These are phyloP conservation scores for Fusarium foetens DNA, from an alignment of 2,329 filamentous ascomycete species.

Conservation along the genomic window DNA sequence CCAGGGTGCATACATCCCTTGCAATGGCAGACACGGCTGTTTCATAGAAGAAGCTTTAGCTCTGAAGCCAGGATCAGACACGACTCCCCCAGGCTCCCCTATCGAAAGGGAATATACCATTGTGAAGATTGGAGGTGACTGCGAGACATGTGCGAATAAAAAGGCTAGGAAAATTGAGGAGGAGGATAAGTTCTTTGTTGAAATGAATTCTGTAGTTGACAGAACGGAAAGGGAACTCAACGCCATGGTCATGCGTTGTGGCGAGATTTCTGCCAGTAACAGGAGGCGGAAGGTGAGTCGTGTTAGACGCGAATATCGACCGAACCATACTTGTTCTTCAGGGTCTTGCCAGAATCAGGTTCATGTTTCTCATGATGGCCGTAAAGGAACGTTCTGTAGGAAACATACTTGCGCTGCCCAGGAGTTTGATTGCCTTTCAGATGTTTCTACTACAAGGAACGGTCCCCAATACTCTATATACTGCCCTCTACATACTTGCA, in stretches of 20 bases:
- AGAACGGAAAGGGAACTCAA: not conserved
- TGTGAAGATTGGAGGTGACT: not conserved
- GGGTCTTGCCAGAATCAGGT: not conserved
- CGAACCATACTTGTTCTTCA: constrained; percentile 8
- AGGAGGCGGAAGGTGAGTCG: not conserved
- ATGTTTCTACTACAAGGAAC: not conserved
- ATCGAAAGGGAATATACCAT: not conserved
- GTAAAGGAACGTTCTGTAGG: constrained; percentile 26
- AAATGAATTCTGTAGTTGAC: not conserved
- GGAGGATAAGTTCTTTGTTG: not conserved
- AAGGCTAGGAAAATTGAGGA: not conserved
- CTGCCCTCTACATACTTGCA: constrained; percentile 23
- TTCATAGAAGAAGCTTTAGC: not conserved
- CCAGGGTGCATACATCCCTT: not conserved
- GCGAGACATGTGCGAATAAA: not conserved
- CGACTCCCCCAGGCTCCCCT: not conserved
- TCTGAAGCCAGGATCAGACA: not conserved
- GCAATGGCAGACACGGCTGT: constrained; percentile 9
- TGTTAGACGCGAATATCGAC: not conserved
- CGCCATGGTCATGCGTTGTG: not conserved
- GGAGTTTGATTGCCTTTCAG: constrained; percentile 22
- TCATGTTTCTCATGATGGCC: not conserved
- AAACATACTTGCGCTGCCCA: constrained; percentile 32
- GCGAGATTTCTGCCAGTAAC: not conserved
- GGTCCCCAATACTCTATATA: not conserved